Base-by-base conservation (phyloP, 495 filamentous ascomycete genomes). In the Sabuloglossum arenarium region DNA sequence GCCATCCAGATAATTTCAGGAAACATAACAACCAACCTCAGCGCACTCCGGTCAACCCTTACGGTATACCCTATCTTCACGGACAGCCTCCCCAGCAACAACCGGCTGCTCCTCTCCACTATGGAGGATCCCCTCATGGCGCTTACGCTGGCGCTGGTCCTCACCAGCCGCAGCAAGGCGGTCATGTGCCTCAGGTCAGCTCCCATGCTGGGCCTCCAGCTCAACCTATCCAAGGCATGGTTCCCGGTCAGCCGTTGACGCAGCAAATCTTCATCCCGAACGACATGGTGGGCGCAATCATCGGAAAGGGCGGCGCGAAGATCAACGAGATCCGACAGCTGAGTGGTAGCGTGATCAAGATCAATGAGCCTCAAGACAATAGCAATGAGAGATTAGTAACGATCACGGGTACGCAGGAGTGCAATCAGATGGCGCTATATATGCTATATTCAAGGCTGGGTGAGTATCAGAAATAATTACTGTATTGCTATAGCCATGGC, bases 201-300 rank as follows among this genome's bases (percentile, higher is more conserved):
- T 29, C 39, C 27, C 67, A 71, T 54, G 71, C 72, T n/a, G 72
- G 73, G 23, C 73, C 73, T 52, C 71, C 73, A 12, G 72, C 75
- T n/a, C 75, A 79, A 61, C 85, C 87, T 5, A 81, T 88, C 66
- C 79, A 79, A 62, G 79, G 79, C 45, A 79, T 82, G 63, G 77
- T 91, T 57, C 82, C 85, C 34, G 88, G 86, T 34, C 82, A 89
- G 59, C 87, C 91, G 57, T 69, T 98, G 61, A 98, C 91, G 1
- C 91, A 98, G 65, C 91, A 98, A 68, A 98, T 98, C 61, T 98
- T 81, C 70, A 98, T 98, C 64, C 91, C 91, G 46, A 98, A 98
- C 67, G 91, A 98, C 64, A 98, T 98, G 91, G 91, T 98, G 54
- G 91, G 91, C 52, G 91, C 91, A 50, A 98, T 98, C 62, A 98